Evolutionary conservation across 148 eudicot genomes (phyloP).

Genomic region (Silene latifolia): DNA sequence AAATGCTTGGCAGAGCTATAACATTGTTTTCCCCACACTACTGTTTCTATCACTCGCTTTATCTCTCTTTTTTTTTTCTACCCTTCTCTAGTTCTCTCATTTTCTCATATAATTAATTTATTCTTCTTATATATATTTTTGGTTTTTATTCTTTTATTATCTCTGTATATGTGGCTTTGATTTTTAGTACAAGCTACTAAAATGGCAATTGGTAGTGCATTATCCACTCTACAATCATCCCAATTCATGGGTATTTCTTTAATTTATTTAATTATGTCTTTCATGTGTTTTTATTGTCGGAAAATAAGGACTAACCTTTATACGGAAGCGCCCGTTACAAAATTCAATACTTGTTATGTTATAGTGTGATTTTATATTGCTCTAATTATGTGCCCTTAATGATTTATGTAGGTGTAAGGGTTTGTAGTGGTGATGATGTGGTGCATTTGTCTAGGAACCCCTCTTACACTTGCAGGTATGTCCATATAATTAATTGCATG

Average conservation of each 20-base stretch:
- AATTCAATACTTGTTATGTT: too few species aligned
- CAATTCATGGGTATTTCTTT: slow-evolving; percentile 23
- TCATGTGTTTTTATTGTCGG: background rate
- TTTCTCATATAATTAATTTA: background rate
- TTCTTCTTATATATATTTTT: background rate
- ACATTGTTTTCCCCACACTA: slow-evolving; percentile 4
- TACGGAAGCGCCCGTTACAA: background rate
- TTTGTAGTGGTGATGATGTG: slow-evolving; percentile 31
- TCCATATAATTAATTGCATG: too few species aligned
- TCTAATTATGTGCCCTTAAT: background rate
- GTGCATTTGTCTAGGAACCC: slow-evolving; percentile 21
- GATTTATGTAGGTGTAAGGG: slow-evolving; percentile 27
- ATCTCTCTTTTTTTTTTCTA: background rate
- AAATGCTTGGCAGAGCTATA: slow-evolving; percentile 1
- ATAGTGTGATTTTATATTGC: too few species aligned
- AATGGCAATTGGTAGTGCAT: slow-evolving; percentile 36
- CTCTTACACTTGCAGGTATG: slow-evolving; percentile 25
- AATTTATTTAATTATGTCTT: background rate
- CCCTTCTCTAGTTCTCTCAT: background rate
- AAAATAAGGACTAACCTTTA: too few species aligned
- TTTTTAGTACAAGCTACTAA: background rate
- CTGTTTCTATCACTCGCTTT: background rate
- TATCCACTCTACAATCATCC: slow-evolving; percentile 27
- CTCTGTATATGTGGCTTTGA: background rate
- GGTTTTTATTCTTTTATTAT: background rate